Percentiles rank a stretch among this genome's conserved stretches.
phyloP scores from a whole-genome alignment of 2,329 filamentous ascomycete genomes.

The Zymoseptoria tritici region DNA sequence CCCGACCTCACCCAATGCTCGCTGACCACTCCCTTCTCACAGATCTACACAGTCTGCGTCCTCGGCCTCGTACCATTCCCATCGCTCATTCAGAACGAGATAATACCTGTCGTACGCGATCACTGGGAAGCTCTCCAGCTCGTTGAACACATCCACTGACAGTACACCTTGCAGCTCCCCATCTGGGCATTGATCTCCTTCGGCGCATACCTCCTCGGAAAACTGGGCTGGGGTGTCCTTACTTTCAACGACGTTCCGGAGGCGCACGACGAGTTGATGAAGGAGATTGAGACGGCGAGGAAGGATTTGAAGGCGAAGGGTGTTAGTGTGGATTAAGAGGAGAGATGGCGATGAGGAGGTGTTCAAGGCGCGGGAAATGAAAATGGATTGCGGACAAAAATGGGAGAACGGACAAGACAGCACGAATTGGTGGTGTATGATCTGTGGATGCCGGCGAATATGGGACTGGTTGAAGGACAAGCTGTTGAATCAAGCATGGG shows the following conservation, averaged over 20 bases:
- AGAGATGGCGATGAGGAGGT: background rate
- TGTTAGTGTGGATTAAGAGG: slow-evolving; percentile 64
- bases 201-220: slow-evolving; percentile 84
- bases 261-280: slow-evolving; percentile 82
- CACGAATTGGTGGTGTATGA: no score
- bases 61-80: slow-evolving; percentile 78
- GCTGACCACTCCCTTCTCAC: slow-evolving; percentile 17
- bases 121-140: background rate
- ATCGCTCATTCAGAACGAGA: slow-evolving; percentile 66
- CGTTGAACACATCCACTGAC: background rate
- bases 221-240: slow-evolving; percentile 84
- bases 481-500: no score
- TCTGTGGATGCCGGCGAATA: no score
- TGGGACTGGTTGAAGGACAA: no score
- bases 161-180: slow-evolving; percentile 59
- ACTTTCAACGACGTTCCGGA: slow-evolving; percentile 95
- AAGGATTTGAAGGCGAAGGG: slow-evolving; percentile 65
- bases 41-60: slow-evolving; percentile 87
- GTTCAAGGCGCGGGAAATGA: background rate
- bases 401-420: background rate
- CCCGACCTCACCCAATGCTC: slow-evolving; percentile 10
- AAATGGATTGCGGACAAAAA: background rate
- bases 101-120: slow-evolving; percentile 77
- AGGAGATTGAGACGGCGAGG: slow-evolving; percentile 72
- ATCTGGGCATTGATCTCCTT: slow-evolving; percentile 89